Percentiles rank a stretch among this genome's conserved stretches.
Conservation (phyloP, 352 stramenopile species). For the Pythium utonaiense region DNA sequence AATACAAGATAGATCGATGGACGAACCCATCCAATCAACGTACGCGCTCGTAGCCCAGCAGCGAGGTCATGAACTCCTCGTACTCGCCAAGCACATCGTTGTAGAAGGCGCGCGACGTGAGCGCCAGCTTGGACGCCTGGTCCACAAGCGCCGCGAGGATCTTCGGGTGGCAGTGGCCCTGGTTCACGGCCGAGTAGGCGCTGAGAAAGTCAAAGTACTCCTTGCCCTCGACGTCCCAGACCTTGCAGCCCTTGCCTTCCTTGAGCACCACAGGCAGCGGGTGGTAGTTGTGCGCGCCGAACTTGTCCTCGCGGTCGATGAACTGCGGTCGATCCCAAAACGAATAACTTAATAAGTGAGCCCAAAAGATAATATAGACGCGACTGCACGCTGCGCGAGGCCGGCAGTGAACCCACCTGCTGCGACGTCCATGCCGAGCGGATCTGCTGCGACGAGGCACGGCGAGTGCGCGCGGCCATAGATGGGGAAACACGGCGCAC, state of each 20-base stretch:
- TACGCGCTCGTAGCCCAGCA: slow-evolving; percentile 96
- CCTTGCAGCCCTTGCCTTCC: slow-evolving; percentile 88
- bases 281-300: slow-evolving; percentile 98
- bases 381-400: too few relatives aligned
- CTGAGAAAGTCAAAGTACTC: slow-evolving; percentile 99
- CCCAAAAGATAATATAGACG: slow-evolving; percentile 1
- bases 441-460: slow-evolving; percentile 13
- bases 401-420: slow-evolving; percentile 21
- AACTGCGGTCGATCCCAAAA: slow-evolving; percentile 29
- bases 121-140: slow-evolving; percentile 93
- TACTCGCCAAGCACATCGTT: slow-evolving; percentile 98
- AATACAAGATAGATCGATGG: not conserved
- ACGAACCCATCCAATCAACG: slow-evolving; percentile 1
- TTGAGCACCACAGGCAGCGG: slow-evolving; percentile 96
- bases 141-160: slow-evolving; percentile 93
- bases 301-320: slow-evolving; percentile 89
- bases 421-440: slow-evolving; percentile 25
- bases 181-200: slow-evolving; percentile 84
- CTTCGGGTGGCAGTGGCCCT: slow-evolving; percentile 97
- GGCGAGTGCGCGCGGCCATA: slow-evolving; percentile 5
- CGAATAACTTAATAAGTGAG: slow-evolving; percentile 3
- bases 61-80: slow-evolving; percentile 94
- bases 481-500: not conserved
- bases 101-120: slow-evolving; percentile 98
- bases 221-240: slow-evolving; percentile 96